Evolutionary conservation across 192 early-diverging fungal species (phyloP).

Genomic region (Ramicandelaber brevisporus): DNA sequence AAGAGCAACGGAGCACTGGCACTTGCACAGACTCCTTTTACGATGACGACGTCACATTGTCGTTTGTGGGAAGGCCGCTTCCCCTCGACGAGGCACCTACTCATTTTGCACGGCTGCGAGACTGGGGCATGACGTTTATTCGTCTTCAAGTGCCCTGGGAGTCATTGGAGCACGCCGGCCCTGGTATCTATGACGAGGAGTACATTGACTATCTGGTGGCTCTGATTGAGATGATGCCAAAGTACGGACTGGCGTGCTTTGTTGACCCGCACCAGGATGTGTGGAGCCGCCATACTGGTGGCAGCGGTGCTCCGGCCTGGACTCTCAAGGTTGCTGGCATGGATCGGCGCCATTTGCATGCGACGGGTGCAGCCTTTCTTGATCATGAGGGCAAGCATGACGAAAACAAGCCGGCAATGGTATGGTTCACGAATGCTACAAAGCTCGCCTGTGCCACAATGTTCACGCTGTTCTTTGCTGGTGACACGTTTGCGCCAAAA

Average conservation of each 20-base stretch:
- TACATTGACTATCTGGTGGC: slow-evolving; percentile 50
- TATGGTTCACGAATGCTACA: too few species aligned
- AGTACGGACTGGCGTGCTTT: slow-evolving; percentile 59
- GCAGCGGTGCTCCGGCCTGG: slow-evolving; percentile 67
- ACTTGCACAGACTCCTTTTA: too few species aligned
- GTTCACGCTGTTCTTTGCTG: too few species aligned
- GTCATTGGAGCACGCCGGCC: slow-evolving; percentile 47
- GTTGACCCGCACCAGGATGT: slow-evolving; percentile 80
- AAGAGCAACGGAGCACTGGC: too few species aligned
- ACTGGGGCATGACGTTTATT: slow-evolving; percentile 64
- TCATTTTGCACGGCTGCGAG: slow-evolving; percentile 40
- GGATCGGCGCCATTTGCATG: too few species aligned
- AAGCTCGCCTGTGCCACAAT: too few species aligned
- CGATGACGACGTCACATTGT: too few species aligned
- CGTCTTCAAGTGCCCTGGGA: slow-evolving; percentile 62
- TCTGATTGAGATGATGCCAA: slow-evolving; percentile 32
- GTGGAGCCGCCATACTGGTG: slow-evolving; percentile 52
- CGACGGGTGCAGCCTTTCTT: too few species aligned
- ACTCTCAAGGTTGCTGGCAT: slow-evolving; percentile 62
- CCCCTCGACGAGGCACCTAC: slow-evolving; percentile 42
- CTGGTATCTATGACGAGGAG: slow-evolving; percentile 58
- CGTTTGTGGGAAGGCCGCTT: slow-evolving; percentile 56
- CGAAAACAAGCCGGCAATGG: too few species aligned
- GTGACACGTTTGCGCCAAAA: too few species aligned
- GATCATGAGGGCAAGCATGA: too few species aligned